A percentile compares a stretch with the other conserved stretches of the same genome.
phyloP scores from a whole-genome alignment of 441 rosid genomes.

The Pelargonium cotyledonis region DNA sequence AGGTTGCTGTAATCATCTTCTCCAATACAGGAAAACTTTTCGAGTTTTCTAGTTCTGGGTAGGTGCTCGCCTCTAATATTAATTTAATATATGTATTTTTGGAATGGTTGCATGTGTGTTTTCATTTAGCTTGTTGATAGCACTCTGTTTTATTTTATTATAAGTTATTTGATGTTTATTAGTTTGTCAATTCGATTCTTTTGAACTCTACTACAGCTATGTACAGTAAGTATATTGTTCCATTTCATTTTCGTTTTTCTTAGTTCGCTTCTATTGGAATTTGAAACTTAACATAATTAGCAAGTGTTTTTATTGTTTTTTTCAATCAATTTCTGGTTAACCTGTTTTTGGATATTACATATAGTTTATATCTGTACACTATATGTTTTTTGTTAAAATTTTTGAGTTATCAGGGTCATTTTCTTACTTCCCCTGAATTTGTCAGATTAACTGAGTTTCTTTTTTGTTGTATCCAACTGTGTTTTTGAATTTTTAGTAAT shows the following conservation, averaged over 20 bases:
- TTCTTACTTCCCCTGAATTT: background rate
- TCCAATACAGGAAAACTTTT: constrained; percentile 89
- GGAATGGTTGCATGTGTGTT: constrained; percentile 19
- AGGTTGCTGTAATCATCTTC: constrained; percentile 89
- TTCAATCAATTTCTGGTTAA: background rate
- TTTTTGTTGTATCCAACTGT: background rate
- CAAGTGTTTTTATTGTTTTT: background rate
- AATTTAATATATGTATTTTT: background rate
- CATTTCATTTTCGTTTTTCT: background rate
- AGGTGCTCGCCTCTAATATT: constrained; percentile 12
- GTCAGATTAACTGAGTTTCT: background rate
- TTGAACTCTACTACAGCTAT: background rate
- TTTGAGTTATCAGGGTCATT: too few relatives aligned
- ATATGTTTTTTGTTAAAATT: too few relatives aligned
- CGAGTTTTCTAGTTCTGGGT: constrained; percentile 82
- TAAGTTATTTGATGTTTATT: too few relatives aligned
- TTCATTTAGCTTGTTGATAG: constrained; percentile 4
- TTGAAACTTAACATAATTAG: background rate
- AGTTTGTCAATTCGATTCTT: background rate
- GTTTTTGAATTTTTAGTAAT: background rate
- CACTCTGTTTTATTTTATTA: background rate
- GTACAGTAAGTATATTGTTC: background rate
- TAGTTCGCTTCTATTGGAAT: background rate
- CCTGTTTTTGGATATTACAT: background rate
- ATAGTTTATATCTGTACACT: too few relatives aligned